phyloP scores from a whole-genome alignment of 2,329 filamentous ascomycete genomes.

The Saccharata proteae region DNA sequence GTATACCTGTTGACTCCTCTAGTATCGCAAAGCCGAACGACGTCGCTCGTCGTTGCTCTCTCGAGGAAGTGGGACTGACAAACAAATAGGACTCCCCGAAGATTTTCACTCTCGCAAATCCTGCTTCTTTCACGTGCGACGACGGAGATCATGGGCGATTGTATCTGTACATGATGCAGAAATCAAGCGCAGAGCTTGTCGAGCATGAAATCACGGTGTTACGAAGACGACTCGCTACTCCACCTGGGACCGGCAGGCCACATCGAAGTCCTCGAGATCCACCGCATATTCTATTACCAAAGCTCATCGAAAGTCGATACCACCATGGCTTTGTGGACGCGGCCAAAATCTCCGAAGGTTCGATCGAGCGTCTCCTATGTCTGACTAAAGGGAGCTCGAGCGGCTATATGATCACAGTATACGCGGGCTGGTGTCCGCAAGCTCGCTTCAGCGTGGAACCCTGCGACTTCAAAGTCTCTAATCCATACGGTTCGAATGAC shows the following conservation, averaged over 20 bases:
- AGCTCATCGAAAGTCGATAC: constrained; percentile 16
- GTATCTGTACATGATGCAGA: constrained; percentile 25
- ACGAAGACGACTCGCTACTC: constrained; percentile 21
- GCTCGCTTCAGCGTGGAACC: constrained; percentile 18
- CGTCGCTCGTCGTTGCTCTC: constrained; percentile 1
- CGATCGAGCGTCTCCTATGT: constrained; percentile 20
- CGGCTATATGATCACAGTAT: constrained; percentile 17
- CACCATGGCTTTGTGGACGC: constrained; percentile 18
- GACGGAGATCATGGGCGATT: constrained; percentile 21
- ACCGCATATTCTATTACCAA: constrained; percentile 21
- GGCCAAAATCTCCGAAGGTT: constrained; percentile 20
- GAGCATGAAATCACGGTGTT: constrained; percentile 25
- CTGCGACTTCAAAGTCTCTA: constrained; percentile 19
- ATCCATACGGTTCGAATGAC: constrained; percentile 20
- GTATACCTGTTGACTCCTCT: constrained; percentile 2
- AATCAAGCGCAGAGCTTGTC: constrained; percentile 19
- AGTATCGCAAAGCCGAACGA: too few species aligned
- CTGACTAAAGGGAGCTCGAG: constrained; percentile 15
- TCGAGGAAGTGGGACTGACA: constrained; percentile 2
- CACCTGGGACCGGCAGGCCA: constrained; percentile 14
- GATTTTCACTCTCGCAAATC: constrained; percentile 20
- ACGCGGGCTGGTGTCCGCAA: constrained; percentile 25
- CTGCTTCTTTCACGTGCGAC: constrained; percentile 23
- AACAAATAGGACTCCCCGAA: constrained; percentile 13
- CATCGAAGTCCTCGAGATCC: constrained; percentile 10